Conservation (phyloP, 306 rosid genomes). For the Ochetophila trinervis region DNA sequence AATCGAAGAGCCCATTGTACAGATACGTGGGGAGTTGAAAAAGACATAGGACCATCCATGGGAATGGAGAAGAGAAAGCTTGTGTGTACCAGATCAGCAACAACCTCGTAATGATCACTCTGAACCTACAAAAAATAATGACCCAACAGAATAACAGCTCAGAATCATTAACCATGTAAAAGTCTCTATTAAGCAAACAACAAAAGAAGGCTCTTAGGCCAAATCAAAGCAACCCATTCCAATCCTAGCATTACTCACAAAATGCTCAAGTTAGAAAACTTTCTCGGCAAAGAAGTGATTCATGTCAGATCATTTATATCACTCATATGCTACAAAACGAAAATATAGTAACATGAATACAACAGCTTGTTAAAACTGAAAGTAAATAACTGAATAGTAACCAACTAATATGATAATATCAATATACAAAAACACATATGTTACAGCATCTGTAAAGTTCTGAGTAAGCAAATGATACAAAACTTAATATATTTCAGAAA, state of each 20-base stretch:
- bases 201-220: background rate
- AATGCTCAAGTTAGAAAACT: background rate
- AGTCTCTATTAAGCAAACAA: background rate
- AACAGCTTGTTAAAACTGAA: too few species aligned
- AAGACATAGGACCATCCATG: slow-evolving; percentile 98
- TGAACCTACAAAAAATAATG: slow-evolving; percentile 48
- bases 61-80: slow-evolving; percentile 98
- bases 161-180: slow-evolving; percentile 9
- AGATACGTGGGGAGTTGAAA: slow-evolving; percentile 89
- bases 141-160: slow-evolving; percentile 11
- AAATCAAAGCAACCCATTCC: background rate
- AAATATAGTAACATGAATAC: background rate
- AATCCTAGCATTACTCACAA: background rate
- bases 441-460: too few species aligned
- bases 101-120: slow-evolving; percentile 94
- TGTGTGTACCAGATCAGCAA: slow-evolving; percentile 90
- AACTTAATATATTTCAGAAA: background rate
- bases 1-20: slow-evolving; percentile 96
- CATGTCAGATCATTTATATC: background rate
- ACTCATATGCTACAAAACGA: background rate
- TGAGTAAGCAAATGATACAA: too few species aligned
- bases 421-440: background rate
- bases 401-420: background rate
- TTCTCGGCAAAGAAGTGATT: background rate
- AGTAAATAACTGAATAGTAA: background rate